Base-by-base conservation (phyloP, 2,329 filamentous ascomycete genomes). In the Colletotrichum sp. region DNA sequence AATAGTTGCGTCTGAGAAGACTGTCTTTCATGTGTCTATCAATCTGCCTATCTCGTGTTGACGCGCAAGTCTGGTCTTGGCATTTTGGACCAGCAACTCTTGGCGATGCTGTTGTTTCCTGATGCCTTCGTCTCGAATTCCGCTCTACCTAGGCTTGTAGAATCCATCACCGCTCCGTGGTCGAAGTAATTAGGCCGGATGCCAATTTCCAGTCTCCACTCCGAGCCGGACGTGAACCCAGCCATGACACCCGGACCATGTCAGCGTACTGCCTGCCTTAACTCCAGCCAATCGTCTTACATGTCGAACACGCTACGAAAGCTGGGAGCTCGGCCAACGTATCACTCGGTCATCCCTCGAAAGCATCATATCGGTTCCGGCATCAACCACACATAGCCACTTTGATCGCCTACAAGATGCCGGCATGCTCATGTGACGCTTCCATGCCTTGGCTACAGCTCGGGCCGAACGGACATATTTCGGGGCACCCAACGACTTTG, bases 291-390 rank as follows among this genome's bases (percentile, higher is more conserved):
- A 47, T 47, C 38, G 9, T 47, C 18, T 47, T 18, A 47, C 38
- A n/a, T 47, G 18, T n/a, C 3, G 38, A 47, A n/a, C n/a, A 47
- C 9, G 5, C 18, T n/a, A 2, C 38, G 5, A 1, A 47, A 47
- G 1, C 6, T 13, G 18, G 1, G 0, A 47, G 5, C 4, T 11
- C n/a, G 15, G 38, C 1, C 9, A 0, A n/a, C 1, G 1, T n/a
- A n/a, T 47, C 18, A 47, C 38, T n/a, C 18, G n/a, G 38, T n/a
- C 18, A 47, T n/a, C 5, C 2, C 38, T 47, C 18, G 6, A 47
- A 47, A 18, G 3, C 1, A 4, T n/a, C 18, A 1, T 5, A n/a
- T n/a, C n/a, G 18, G 1, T 47, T 47, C n/a, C 18, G 38, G 2
- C 18, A 47, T 47, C 11, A 9, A 47, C 3, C 18, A 12, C 9